Conservation (phyloP, 257 asterid genomes). For the Handroanthus guayacan region DNA sequence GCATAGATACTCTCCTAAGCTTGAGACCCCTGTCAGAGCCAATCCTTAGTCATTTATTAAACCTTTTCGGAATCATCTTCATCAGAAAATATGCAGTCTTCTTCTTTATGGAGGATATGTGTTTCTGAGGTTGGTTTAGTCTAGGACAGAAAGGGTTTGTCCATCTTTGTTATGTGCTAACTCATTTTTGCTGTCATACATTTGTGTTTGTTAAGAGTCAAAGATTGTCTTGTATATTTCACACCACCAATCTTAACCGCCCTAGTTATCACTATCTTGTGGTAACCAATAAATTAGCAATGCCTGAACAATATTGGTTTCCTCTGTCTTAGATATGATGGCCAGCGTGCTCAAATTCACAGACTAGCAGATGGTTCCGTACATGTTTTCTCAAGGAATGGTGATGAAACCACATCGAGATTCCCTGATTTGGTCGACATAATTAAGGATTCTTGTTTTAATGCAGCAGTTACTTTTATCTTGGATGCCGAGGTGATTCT, state of each 20-base stretch:
- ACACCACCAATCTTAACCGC: background rate
- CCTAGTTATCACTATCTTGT: conserved; percentile 12
- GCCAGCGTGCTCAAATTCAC: conserved; percentile 96
- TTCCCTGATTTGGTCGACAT: conserved; percentile 82
- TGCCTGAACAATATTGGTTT: conserved; percentile 23
- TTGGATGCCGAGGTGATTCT: conserved; percentile 85
- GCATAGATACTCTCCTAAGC: conserved; percentile 9
- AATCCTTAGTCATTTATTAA: background rate
- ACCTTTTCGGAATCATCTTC: background rate
- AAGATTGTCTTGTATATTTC: background rate
- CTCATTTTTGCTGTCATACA: background rate
- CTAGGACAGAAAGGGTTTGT: conserved; percentile 10
- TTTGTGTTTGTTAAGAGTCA: conserved; percentile 6
- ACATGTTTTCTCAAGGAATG: conserved; percentile 83
- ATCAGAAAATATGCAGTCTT: background rate
- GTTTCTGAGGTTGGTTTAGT: conserved; percentile 24
- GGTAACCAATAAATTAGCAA: conserved; percentile 12
- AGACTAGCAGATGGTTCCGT: conserved; percentile 72
- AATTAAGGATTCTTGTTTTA: conserved; percentile 58
- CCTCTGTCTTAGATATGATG: conserved; percentile 74
- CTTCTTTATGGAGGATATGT: background rate
- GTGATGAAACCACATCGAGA: conserved; percentile 82
- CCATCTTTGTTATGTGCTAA: background rate
- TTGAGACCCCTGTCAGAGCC: background rate
- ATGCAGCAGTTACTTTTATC: conserved; percentile 62